Conservation (phyloP, 2,329 filamentous ascomycete species). For the Neonectria magnoliae region DNA sequence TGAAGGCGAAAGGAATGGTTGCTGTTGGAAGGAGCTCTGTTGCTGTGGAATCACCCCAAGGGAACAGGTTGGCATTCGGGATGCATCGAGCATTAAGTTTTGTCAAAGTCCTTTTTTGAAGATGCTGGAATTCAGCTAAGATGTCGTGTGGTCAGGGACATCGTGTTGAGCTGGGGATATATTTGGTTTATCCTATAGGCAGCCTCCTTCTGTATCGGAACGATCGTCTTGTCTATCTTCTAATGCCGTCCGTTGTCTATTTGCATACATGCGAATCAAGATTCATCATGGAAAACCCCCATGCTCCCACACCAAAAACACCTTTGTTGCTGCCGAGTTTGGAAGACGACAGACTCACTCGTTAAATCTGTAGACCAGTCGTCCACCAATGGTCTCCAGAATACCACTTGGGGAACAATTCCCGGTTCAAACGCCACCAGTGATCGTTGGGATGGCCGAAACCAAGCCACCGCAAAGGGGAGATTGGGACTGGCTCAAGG, state of each 20-base stretch:
- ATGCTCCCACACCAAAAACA: not conserved
- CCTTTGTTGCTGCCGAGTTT: not conserved
- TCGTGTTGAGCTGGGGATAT: no score
- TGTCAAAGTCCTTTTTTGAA: not conserved
- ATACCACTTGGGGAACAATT: constrained; percentile 65
- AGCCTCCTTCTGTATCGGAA: not conserved
- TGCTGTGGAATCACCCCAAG: no score
- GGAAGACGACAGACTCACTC: not conserved
- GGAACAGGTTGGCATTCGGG: no score
- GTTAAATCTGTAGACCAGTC: constrained; percentile 47
- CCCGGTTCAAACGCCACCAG: constrained; percentile 73
- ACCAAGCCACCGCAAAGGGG: constrained; percentile 72
- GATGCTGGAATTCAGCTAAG: not conserved
- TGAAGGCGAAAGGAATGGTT: not conserved
- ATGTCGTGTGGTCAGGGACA: no score
- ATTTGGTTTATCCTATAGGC: no score
- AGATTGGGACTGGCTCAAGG: constrained; percentile 83
- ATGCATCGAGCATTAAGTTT: not conserved
- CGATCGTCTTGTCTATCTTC: not conserved
- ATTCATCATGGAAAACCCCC: not conserved
- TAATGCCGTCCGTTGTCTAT: constrained; percentile 6
- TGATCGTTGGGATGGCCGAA: constrained; percentile 68
- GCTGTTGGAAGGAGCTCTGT: no score
- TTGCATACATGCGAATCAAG: not conserved
- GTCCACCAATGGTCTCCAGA: constrained; percentile 71